Evolutionary conservation across 2,329 filamentous ascomycete species (phyloP).

Genomic region (Exserohilum turcica): DNA sequence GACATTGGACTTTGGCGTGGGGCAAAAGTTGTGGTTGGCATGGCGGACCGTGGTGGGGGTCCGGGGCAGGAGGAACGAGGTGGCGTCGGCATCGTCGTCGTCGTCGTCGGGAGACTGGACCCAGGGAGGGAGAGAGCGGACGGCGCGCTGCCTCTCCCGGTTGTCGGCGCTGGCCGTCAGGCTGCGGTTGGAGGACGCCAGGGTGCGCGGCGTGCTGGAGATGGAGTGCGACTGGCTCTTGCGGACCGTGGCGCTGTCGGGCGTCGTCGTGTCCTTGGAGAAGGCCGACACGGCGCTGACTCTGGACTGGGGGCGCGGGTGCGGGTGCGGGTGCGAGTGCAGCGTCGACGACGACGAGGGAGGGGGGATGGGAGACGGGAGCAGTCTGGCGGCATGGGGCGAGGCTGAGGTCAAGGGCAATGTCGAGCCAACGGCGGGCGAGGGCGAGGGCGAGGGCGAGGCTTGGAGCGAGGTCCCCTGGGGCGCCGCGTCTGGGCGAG

Average conservation of each 20-base stretch:
- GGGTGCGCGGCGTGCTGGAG: slow-evolving; percentile 45
- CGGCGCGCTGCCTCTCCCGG: slow-evolving; percentile 41
- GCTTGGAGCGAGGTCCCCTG: not conserved
- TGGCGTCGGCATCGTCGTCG: slow-evolving; percentile 40
- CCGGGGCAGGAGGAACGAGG: slow-evolving; percentile 41
- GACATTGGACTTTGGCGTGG: slow-evolving; percentile 47
- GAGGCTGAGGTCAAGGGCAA: not conserved
- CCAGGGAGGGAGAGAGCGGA: slow-evolving; percentile 47
- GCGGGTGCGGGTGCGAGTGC: slow-evolving; percentile 32
- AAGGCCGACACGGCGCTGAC: slow-evolving; percentile 35
- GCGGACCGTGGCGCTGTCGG: slow-evolving; percentile 29
- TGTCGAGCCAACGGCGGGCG: not conserved
- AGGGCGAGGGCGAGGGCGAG: not conserved
- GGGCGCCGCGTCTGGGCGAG: slow-evolving; percentile 27
- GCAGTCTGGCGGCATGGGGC: slow-evolving; percentile 26
- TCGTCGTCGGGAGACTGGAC: slow-evolving; percentile 47
- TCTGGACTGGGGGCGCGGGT: slow-evolving; percentile 40
- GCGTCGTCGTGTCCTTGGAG: slow-evolving; percentile 29
- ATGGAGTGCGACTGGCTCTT: slow-evolving; percentile 44
- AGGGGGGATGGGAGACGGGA: slow-evolving; percentile 41
- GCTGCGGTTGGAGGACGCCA: slow-evolving; percentile 43
- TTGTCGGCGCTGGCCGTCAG: slow-evolving; percentile 35
- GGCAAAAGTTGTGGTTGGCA: slow-evolving; percentile 47
- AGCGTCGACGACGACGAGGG: slow-evolving; percentile 40
- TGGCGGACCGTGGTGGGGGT: slow-evolving; percentile 42